Evolutionary conservation across 2,329 filamentous ascomycete species (phyloP).

Genomic region (Colletotrichum lentis): DNA sequence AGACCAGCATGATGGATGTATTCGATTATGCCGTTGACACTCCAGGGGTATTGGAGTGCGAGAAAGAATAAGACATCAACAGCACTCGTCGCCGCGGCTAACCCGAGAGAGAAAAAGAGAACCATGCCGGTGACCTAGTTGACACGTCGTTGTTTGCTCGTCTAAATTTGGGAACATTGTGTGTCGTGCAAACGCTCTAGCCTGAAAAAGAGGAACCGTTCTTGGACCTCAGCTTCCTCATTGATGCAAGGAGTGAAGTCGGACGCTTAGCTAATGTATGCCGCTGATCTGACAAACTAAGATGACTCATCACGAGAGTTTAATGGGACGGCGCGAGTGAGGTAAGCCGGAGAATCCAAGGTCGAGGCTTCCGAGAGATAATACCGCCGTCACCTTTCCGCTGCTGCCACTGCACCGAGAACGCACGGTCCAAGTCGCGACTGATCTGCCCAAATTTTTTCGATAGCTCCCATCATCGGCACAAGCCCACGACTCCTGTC

Average conservation of each 20-base stretch:
- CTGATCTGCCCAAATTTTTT: conserved; percentile 39
- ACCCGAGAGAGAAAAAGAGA: background rate
- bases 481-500: conserved; percentile 24
- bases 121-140: background rate
- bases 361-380: conserved; percentile 21
- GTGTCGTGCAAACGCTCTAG: background rate
- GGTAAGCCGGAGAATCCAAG: conserved; percentile 24
- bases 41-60: background rate
- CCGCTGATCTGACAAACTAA: too few species aligned
- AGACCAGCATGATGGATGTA: background rate
- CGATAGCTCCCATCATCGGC: conserved; percentile 38
- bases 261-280: background rate
- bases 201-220: too few species aligned
- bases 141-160: background rate
- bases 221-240: background rate
- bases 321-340: conserved; percentile 5
- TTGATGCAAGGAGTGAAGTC: background rate
- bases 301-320: conserved; percentile 15
- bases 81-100: background rate
- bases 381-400: conserved; percentile 26
- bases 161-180: background rate
- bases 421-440: conserved; percentile 40
- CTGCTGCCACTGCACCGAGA: background rate
- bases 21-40: background rate
- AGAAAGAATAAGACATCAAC: background rate